Evolutionary conservation across 2,329 filamentous ascomycete genomes (phyloP), one percentile per base, ranked within the genome.

Genomic region (Blumeriella jaapii): DNA sequence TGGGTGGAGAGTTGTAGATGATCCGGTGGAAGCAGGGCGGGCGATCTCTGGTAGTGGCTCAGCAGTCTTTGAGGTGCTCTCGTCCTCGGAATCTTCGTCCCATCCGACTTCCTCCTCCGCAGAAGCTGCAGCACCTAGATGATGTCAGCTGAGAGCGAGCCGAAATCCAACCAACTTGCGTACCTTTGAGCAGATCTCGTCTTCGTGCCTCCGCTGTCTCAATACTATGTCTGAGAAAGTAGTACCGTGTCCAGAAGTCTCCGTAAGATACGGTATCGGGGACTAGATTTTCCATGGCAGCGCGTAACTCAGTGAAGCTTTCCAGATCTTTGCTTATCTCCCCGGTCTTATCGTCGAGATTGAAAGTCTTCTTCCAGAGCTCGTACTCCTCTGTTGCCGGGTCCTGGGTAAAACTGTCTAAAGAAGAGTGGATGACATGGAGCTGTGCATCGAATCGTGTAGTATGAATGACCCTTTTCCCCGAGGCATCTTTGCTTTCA

Each of bases 221-320:
- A 44, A 98, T 82, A 11, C 91, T 84, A 53, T 93, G 81, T 52
- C 89, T 71, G 44, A 96, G 63, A 64, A 94, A 98, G 58, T 96
- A 96, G 61, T 98, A 98, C 37, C 91, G 71, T 55, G 73, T 81
- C 89, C 91, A 98, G 57, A 98, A 98, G 34, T 81, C 73, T 34
- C 67, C 70, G 53, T 98, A 98, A 20, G 87, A 71, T n/a, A 95
- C 83, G 49, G 75, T 73, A 59, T 87, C 86, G 1, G 91, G 91
- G n/a, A 98, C 91, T 36, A 94, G 64, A 62, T 81, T 86, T 69
- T 95, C 91, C 89, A 98, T 96, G 0, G 86, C 86, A 16, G 69
- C 61, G 49, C 87, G 69, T 50, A 98, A 63, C 59, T 96, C 89
- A 7, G 78, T 74, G 53, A 94, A 93, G 55, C 81, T 84, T 47